Percentiles rank a stretch among this genome's conserved stretches.
phyloP scores from a whole-genome alignment of 2,329 filamentous ascomycete species.

The Verticillium dahliae region DNA sequence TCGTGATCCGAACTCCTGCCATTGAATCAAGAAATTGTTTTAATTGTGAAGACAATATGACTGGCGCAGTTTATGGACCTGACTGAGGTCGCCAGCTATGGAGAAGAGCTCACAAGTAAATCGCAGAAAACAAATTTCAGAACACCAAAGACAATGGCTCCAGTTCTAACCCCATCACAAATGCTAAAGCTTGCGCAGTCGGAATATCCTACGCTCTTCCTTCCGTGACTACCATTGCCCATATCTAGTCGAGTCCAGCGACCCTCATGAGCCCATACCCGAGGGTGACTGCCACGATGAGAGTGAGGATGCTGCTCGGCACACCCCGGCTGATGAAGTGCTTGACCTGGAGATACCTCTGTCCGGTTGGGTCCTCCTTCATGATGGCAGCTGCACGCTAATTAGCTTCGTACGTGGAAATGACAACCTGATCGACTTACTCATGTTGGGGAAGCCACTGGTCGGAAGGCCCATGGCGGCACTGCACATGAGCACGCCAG shows the following conservation, averaged over 20 bases:
- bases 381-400: slow-evolving; percentile 75
- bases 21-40: neutral
- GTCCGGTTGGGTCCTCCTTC: slow-evolving; percentile 95
- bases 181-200: no score
- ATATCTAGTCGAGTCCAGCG: slow-evolving; percentile 46
- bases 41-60: neutral
- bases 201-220: no score
- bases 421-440: slow-evolving; percentile 50
- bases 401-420: neutral
- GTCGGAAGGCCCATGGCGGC: slow-evolving; percentile 97
- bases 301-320: slow-evolving; percentile 75
- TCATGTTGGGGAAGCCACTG: slow-evolving; percentile 98
- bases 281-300: slow-evolving; percentile 76
- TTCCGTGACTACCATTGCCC: neutral
- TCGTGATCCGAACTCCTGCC: neutral
- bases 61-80: no score
- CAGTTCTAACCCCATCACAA: neutral
- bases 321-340: slow-evolving; percentile 95
- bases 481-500: slow-evolving; percentile 88
- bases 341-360: slow-evolving; percentile 83
- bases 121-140: neutral
- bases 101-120: neutral
- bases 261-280: slow-evolving; percentile 88
- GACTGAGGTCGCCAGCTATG: neutral
- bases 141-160: neutral